A percentile compares a stretch with the other conserved stretches of the same genome.
Conservation (phyloP, 495 filamentous ascomycete genomes). For the Emericellopsis terricola region DNA sequence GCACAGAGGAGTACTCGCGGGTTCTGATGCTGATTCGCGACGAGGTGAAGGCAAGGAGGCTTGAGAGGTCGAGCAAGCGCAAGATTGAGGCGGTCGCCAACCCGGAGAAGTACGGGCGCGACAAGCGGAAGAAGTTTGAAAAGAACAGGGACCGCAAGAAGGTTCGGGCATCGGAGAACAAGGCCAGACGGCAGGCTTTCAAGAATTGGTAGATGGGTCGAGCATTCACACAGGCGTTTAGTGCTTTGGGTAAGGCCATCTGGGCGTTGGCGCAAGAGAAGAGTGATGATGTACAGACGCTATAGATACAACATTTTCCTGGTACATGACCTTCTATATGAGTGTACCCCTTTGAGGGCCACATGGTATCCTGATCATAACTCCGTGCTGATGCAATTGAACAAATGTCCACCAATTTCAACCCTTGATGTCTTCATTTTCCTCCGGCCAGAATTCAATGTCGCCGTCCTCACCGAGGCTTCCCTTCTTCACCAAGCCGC, state of each 20-base stretch:
- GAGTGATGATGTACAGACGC: neutral
- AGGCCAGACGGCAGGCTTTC: conserved; percentile 47
- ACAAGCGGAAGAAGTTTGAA: conserved; percentile 74
- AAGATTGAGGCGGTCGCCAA: conserved; percentile 67
- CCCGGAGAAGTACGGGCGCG: conserved; percentile 57
- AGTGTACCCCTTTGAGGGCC: too few relatives aligned
- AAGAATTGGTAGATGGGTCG: conserved; percentile 1
- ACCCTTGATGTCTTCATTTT: too few relatives aligned
- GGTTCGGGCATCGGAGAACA: conserved; percentile 51
- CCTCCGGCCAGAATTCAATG: conserved; percentile 55
- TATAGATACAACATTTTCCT: neutral
- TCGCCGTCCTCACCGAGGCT: conserved; percentile 35
- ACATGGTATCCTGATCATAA: too few relatives aligned
- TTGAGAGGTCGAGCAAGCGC: conserved; percentile 59
- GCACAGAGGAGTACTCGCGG: conserved; percentile 57
- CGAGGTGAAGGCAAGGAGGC: conserved; percentile 46
- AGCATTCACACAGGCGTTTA: too few relatives aligned
- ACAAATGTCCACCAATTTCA: too few relatives aligned
- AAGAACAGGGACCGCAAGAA: conserved; percentile 70
- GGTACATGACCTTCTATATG: too few relatives aligned
- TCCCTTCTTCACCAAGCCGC: conserved; percentile 45
- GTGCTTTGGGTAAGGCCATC: too few relatives aligned
- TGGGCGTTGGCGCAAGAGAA: too few relatives aligned
- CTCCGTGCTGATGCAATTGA: too few relatives aligned
- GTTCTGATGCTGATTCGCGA: conserved; percentile 50